Evolutionary conservation across 2,329 filamentous ascomycete species (phyloP).

Genomic region (Pseudogymnoascus sp.): DNA sequence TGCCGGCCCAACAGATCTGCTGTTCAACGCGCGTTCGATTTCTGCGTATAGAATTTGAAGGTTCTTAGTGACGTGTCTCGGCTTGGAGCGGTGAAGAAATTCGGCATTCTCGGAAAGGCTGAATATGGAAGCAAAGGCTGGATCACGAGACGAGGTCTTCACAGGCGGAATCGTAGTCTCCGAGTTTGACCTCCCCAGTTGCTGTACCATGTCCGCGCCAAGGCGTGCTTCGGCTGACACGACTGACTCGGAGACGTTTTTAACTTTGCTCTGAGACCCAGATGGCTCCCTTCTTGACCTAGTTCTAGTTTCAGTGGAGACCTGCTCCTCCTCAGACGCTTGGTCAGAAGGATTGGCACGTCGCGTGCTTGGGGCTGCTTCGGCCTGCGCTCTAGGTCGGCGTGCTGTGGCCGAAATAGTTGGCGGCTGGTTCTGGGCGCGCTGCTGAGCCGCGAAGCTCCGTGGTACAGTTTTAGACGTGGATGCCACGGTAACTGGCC

Average conservation of each 20-base stretch:
- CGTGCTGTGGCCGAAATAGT: not conserved
- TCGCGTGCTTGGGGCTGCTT: not conserved
- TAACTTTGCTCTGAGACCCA: constrained; percentile 13
- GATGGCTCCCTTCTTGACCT: constrained; percentile 1
- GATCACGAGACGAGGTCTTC: not conserved
- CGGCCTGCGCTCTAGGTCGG: not conserved
- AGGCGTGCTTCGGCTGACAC: constrained; percentile 15
- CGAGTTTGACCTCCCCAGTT: constrained; percentile 9
- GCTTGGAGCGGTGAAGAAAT: constrained; percentile 43
- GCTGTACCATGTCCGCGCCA: constrained; percentile 23
- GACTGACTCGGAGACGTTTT: not conserved
- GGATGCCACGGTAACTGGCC: not conserved
- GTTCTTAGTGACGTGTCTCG: constrained; percentile 48
- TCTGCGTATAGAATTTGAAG: constrained; percentile 50
- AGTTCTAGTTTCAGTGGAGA: not conserved
- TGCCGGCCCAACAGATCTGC: constrained; percentile 53
- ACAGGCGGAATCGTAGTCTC: not conserved
- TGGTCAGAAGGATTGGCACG: not conserved
- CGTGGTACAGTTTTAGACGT: constrained; percentile 41
- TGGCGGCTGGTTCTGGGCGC: constrained; percentile 44
- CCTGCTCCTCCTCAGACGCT: not conserved
- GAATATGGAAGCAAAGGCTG: constrained; percentile 36
- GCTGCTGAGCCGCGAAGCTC: constrained; percentile 58
- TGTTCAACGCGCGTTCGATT: constrained; percentile 53
- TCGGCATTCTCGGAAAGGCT: constrained; percentile 44